Evolutionary conservation across 176 grass and related monocot genomes (phyloP), one percentile per base, ranked within the genome.

Genomic region (Juncus effusus): DNA sequence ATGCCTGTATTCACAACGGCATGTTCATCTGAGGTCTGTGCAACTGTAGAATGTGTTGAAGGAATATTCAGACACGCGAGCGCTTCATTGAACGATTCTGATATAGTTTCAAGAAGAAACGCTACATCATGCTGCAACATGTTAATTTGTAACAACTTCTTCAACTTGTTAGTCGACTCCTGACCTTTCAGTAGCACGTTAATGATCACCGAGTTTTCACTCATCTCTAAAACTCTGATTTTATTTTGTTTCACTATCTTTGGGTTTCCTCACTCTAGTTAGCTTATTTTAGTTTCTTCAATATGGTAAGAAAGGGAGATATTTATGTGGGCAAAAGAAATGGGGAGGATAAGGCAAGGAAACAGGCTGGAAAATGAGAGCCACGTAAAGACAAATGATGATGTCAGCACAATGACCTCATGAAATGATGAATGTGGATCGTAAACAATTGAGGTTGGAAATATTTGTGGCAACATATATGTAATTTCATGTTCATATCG

Each of bases 341-440:
- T 54, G 65, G 13, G 19, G 6, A 11, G 39, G 68, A 72, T 59
- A 72, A 72, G 68, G 12, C 8, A 8, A 7, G 54, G 68, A 72
- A 72, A 41, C 14, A 72, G 19, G 53, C 12, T 40, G 68, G 68
- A 59, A 72, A 72, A 37, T 5, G 53, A 55, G n/a, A 4, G 54
- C 3, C 14, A 45, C 66, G 10, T 42, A 3, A 42, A 5, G 54
- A 58, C 39, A 56, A 59, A 59, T 8, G 19, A 12, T 72, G 68
- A 72, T 13, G 68, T 72, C 5, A 59, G 40, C 3, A 0, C 1
- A 19, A 5, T 28, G 12, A 72, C 15, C 51, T 59, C 68, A 59
- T 45, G 3, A 2, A 45, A 47, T 47, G 44, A 47, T 5, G 44
- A 6, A 6, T 9, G 44, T 47, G 38, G 54, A 16, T 57, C 3